These are phyloP conservation scores for Russula virescens DNA, from an alignment of 768 basidiomycete genomes.

Conservation along the genomic window DNA sequence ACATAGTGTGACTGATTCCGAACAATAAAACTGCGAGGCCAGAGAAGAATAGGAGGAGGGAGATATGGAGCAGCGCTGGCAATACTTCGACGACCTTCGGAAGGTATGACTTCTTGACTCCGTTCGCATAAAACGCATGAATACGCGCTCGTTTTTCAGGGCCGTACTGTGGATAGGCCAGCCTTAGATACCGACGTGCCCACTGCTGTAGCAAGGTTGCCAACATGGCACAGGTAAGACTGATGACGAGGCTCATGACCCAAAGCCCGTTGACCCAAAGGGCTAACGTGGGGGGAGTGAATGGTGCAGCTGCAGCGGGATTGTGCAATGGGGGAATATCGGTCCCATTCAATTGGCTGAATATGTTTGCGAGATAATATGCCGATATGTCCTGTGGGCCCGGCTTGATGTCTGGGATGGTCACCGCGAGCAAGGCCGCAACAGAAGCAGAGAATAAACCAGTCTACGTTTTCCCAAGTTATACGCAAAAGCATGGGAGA, in stretches of 20 bases:
- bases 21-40: conserved; percentile 43
- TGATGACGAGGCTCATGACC: conserved; percentile 36
- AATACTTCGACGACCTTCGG: conserved; percentile 38
- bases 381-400: not conserved
- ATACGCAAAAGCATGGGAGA: not conserved
- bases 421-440: conserved; percentile 14
- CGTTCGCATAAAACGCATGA: conserved; percentile 35
- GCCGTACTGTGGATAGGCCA: conserved; percentile 29
- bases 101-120: conserved; percentile 38
- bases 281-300: conserved; percentile 28
- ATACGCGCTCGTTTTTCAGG: conserved; percentile 36
- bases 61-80: conserved; percentile 44
- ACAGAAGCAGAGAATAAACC: conserved; percentile 22
- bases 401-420: conserved; percentile 4
- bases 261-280: conserved; percentile 39
- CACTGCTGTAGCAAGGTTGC: conserved; percentile 48
- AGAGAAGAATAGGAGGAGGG: conserved; percentile 46
- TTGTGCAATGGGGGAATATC: not conserved
- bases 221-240: conserved; percentile 38
- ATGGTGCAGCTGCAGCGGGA: conserved; percentile 7
- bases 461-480: conserved; percentile 1
- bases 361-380: conserved; percentile 12
- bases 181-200: conserved; percentile 36
- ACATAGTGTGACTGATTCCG: conserved; percentile 26
- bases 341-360: not conserved